Evolutionary conservation across 1,284 basidiomycete genomes (phyloP), one percentile per base, ranked within the genome.

Genomic region (Fomitopsis palustris): DNA sequence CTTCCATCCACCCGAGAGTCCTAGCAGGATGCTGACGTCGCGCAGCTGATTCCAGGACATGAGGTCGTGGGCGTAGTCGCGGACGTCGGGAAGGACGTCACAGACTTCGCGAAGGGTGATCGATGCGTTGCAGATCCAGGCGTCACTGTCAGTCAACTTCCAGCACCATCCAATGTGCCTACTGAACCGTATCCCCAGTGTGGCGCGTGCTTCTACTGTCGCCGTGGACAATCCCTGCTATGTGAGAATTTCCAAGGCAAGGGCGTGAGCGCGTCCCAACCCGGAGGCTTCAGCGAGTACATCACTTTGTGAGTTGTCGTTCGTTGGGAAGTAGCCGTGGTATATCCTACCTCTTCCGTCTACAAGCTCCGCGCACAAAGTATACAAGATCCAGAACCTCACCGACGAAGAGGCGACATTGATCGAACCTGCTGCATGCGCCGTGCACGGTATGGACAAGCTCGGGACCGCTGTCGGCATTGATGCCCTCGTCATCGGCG

Each of bases 271-370:
- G 72, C 81, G 62, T 83, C 87, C 59, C 54, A 55, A 21, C 61
- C 55, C 14, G 93, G 93, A 59, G 93, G 92, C n/a, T 95, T 95
- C 69, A 89, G 92, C 42, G 91, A 92, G 72, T 94, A 93, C 74
- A 83, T 92, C 67, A 82, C 81, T 58, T 90, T 88, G 90, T 92
- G 67, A 72, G 84, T 76, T n/a, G 23, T n/a, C 41, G 19, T 19
- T 6, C 39, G 17, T n/a, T 35, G n/a, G 12, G 7, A 4, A 21
- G 54, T 43, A 4, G 14, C 37, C 37, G 25, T 55, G 9, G 16
- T 23, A 29, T 4, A 47, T 33, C 10, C 17, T 23, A 55, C 54
- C 16, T 10, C 41, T 35, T n/a, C 17, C 27, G 4, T 6, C 33
- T 10, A 54, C 53, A 61, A 80, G 78, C 70, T 71, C 79, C 57